These are phyloP conservation scores for Claviceps sp. DNA, from an alignment of 2,329 filamentous ascomycete genomes.

Conservation along the genomic window DNA sequence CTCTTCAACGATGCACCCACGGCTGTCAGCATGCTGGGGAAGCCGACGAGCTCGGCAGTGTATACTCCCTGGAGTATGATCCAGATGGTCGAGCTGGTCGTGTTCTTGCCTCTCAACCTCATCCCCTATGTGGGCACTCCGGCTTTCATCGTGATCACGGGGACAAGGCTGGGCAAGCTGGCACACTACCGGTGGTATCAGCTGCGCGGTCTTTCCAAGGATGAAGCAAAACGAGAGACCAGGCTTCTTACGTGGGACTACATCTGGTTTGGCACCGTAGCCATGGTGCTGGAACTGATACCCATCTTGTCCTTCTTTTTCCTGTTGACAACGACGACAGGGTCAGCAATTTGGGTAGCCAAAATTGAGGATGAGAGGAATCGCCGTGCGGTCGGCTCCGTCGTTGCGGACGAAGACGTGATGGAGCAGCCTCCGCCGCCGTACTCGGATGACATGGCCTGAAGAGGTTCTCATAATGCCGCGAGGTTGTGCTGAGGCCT, in stretches of 20 bases:
- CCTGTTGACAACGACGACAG: constrained; percentile 72
- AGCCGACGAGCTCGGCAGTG: constrained; percentile 60
- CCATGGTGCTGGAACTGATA: constrained; percentile 74
- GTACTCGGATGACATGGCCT: constrained; percentile 15
- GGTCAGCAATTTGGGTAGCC: constrained; percentile 75
- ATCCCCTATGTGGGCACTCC: constrained; percentile 73
- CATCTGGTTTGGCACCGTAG: constrained; percentile 82
- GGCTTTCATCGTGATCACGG: constrained; percentile 77
- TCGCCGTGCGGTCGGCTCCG: constrained; percentile 6
- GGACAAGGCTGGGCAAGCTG: constrained; percentile 74
- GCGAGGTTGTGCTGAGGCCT: not conserved
- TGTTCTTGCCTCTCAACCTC: constrained; percentile 73
- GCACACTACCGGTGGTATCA: constrained; percentile 88
- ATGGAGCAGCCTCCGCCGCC: constrained; percentile 13
- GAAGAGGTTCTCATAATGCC: not conserved
- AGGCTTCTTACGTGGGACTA: constrained; percentile 64
- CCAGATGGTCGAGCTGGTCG: constrained; percentile 77
- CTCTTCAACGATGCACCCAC: constrained; percentile 55
- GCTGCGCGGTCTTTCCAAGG: constrained; percentile 59
- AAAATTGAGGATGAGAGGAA: constrained; percentile 52
- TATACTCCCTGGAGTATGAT: constrained; percentile 83
- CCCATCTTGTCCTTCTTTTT: constrained; percentile 91
- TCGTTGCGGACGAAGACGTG: constrained; percentile 7
- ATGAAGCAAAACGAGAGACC: constrained; percentile 59
- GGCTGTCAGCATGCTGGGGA: constrained; percentile 68